Base-by-base conservation (phyloP, 2,329 filamentous ascomycete species). In the Fusarium tuaranense region DNA sequence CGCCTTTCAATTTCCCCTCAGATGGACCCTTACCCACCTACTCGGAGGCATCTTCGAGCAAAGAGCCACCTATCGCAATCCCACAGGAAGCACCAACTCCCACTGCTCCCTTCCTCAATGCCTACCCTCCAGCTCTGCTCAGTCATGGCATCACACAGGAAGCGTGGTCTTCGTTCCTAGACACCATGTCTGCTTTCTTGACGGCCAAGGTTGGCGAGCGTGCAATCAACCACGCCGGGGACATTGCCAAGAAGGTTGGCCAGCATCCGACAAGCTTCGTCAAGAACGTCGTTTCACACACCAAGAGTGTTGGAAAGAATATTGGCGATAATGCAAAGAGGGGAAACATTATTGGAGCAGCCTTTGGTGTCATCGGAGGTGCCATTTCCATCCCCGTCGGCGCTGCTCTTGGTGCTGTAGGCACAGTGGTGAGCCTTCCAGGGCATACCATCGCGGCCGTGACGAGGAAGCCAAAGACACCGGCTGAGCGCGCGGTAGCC, bases 171-270 rank as follows among this genome's bases (percentile, higher is more conserved):
- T 80, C 83, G 0, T 83, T 84, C 18, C 64, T 84, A 2, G 72
- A 80, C 20, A 86, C 86, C 9, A 76, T 86, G 3, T 87, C 86
- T 0, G 86, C 84, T 1, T 87, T 88, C 67, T 81, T 88, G 7
- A 81, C 82, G 0, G 86, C 86, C 60, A 86, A 82, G 22, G 84
- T 87, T 0, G 83, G 84, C 0, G 83, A 85, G 60, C 82, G 84
- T 4, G 86, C 86, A 7, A 67, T 87, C 20, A 81, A 80, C 34
- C 86, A 87, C 68, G 85, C 84, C 2, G 82, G 80, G 36, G 85
- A 87, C 58, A 75, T 86, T 16, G 85, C 79, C 9, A 80, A 80
- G 39, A 75, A 81, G 25, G 58, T 87, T 2, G 77, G 82, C 62
- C 70, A 80, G 14, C 80, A 79, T 70, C 88, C 80, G 13, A 81